Evolutionary conservation across 345 rosid species (phyloP).

Genomic region (Lumnitzera racemosa): DNA sequence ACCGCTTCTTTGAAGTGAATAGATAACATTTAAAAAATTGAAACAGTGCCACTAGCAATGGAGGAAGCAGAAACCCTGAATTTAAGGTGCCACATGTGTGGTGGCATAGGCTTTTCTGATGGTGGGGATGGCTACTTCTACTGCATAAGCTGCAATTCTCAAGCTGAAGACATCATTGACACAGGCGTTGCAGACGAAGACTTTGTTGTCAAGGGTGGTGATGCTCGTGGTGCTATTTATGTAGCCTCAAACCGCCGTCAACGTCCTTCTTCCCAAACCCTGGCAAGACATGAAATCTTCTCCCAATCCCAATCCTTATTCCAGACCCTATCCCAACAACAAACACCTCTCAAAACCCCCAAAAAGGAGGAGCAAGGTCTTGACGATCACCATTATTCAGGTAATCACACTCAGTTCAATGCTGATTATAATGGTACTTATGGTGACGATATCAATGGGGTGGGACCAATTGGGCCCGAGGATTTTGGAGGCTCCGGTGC

Average conservation of each 20-base stretch:
- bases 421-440: too few species aligned
- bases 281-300: constrained; percentile 11
- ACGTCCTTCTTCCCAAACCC: constrained; percentile 9
- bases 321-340: constrained; percentile 12
- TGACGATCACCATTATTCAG: neutral
- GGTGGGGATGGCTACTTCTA: constrained; percentile 48
- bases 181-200: constrained; percentile 61
- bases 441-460: constrained; percentile 2
- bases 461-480: constrained; percentile 35
- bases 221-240: constrained; percentile 39
- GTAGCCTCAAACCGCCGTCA: constrained; percentile 27
- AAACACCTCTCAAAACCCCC: neutral
- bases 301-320: constrained; percentile 39
- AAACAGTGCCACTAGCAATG: neutral
- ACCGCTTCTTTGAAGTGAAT: too few species aligned
- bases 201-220: constrained; percentile 35
- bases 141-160: constrained; percentile 40
- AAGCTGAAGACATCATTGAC: constrained; percentile 36
- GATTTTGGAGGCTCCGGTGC: constrained; percentile 34
- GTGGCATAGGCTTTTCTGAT: constrained; percentile 30
- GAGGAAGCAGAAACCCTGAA: constrained; percentile 11
- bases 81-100: constrained; percentile 47
- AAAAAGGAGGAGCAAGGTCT: constrained; percentile 14
- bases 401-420: too few species aligned
- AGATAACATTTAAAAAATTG: too few species aligned